A percentile compares a stretch with the other conserved stretches of the same genome.
Evolutionary conservation across 2,329 filamentous ascomycete species (phyloP).

Genomic region (Aspergillus ibericus): DNA sequence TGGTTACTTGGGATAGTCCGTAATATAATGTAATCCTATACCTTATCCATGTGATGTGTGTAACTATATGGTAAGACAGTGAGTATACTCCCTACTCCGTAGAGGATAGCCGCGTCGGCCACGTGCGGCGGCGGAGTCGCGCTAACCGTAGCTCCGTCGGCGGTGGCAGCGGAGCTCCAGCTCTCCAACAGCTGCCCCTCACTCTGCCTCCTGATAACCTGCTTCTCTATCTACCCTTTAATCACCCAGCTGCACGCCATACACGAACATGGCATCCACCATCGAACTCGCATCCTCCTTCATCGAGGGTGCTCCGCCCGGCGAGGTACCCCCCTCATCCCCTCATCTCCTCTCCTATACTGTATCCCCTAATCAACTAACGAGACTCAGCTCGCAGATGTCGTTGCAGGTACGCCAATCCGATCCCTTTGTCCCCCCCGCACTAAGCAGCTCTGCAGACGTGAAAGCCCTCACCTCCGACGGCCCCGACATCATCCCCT

Average conservation of each 20-base stretch:
- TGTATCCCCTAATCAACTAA: slow-evolving; percentile 15
- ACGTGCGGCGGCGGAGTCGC: neutral
- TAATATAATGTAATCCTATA: no score
- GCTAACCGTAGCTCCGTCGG: neutral
- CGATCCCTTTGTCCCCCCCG: slow-evolving; percentile 13
- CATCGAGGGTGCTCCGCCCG: slow-evolving; percentile 89
- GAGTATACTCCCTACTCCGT: no score
- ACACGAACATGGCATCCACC: slow-evolving; percentile 44
- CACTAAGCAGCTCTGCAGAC: slow-evolving; percentile 55
- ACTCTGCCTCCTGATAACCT: neutral
- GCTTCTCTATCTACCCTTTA: neutral
- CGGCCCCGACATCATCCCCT: slow-evolving; percentile 65
- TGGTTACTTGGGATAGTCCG: neutral
- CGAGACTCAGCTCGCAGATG: slow-evolving; percentile 70
- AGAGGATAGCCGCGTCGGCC: neutral
- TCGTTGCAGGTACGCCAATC: slow-evolving; percentile 69
- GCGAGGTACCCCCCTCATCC: slow-evolving; percentile 66
- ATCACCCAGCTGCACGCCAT: neutral
- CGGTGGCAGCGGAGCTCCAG: neutral
- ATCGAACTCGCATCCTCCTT: slow-evolving; percentile 74
- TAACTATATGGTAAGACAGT: no score
- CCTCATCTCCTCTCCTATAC: slow-evolving; percentile 6
- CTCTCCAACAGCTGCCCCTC: neutral
- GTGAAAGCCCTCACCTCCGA: slow-evolving; percentile 82
- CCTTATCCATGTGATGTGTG: no score